Percentiles rank a stretch among this genome's conserved stretches.
Conservation (phyloP, 257 asterid species). For the Solanum okadae region DNA sequence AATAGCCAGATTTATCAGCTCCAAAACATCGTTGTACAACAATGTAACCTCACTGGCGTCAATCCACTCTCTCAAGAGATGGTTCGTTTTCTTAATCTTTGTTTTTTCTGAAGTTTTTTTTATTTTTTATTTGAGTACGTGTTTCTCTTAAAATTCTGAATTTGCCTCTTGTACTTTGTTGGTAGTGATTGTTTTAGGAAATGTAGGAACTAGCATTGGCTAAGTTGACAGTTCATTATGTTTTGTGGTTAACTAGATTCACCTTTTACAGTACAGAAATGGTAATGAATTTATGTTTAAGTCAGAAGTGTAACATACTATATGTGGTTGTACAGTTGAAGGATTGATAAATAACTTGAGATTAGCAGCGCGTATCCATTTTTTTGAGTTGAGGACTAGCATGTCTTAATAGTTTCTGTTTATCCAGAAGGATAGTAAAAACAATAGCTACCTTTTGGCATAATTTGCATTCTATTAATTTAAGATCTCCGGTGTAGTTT, state of each 20-base stretch:
- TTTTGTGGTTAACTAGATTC: not conserved
- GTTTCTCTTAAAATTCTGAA: too few relatives aligned
- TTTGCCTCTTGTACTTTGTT: too few relatives aligned
- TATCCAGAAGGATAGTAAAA: not conserved
- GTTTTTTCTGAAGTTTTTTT: too few relatives aligned
- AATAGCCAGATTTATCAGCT: constrained; percentile 68
- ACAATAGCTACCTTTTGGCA: not conserved
- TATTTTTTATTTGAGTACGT: too few relatives aligned
- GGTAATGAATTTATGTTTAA: not conserved
- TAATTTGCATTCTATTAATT: not conserved
- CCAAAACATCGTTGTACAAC: constrained; percentile 54
- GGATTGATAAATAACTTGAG: not conserved
- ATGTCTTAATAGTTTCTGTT: not conserved
- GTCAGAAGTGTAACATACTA: not conserved
- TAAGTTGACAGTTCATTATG: not conserved
- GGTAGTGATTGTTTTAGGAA: too few relatives aligned
- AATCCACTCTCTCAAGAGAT: constrained; percentile 98
- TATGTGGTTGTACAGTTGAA: not conserved
- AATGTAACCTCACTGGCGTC: constrained; percentile 89
- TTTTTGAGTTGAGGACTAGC: not conserved
- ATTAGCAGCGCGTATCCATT: not conserved
- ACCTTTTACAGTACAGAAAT: not conserved
- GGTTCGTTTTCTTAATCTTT: constrained; percentile 32
- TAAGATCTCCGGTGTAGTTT: not conserved
- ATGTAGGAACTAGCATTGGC: not conserved